Percentiles rank a stretch among this genome's conserved stretches.
phyloP scores from a whole-genome alignment of 2,329 filamentous ascomycete genomes.

The Pseudopithomyces maydicus region DNA sequence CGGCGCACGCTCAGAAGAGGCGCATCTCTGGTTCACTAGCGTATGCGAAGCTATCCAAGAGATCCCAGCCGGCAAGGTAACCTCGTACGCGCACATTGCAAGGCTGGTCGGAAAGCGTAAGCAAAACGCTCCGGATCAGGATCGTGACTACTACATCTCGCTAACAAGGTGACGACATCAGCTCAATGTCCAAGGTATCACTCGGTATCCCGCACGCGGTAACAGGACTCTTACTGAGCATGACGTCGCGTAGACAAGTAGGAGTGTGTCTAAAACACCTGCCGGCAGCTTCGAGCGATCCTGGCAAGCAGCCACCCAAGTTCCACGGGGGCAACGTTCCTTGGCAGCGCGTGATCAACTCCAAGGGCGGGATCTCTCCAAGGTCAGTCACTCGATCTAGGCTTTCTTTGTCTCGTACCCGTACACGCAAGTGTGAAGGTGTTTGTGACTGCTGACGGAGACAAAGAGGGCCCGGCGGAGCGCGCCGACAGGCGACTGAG shows the following conservation, averaged over 20 bases:
- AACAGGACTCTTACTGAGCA: slow-evolving; percentile 52
- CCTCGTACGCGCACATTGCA: slow-evolving; percentile 84
- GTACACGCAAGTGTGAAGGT: slow-evolving; percentile 18
- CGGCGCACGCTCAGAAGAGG: slow-evolving; percentile 69
- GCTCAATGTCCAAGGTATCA: slow-evolving; percentile 54
- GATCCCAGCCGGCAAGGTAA: slow-evolving; percentile 82
- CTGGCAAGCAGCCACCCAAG: slow-evolving; percentile 46
- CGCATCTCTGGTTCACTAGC: slow-evolving; percentile 72
- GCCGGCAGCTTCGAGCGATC: slow-evolving; percentile 54
- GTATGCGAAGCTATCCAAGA: slow-evolving; percentile 87
- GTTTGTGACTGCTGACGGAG: slow-evolving; percentile 24
- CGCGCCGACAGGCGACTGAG: slow-evolving; percentile 53
- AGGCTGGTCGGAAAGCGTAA: slow-evolving; percentile 73
- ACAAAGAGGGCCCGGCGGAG: slow-evolving; percentile 51
- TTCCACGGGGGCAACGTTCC: slow-evolving; percentile 83
- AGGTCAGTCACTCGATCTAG: slow-evolving; percentile 67
- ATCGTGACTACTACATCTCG: slow-evolving; percentile 16
- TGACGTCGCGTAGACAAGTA: slow-evolving; percentile 68
- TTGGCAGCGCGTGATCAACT: slow-evolving; percentile 92
- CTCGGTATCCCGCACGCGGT: slow-evolving; percentile 15
- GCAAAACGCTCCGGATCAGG: slow-evolving; percentile 32
- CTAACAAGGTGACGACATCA: slow-evolving; percentile 33
- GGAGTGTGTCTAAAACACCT: slow-evolving; percentile 90
- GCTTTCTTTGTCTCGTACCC: slow-evolving; percentile 11
- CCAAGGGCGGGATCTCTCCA: slow-evolving; percentile 83